Conservation (phyloP, 257 asterid genomes). For the Ilex aquifolium region DNA sequence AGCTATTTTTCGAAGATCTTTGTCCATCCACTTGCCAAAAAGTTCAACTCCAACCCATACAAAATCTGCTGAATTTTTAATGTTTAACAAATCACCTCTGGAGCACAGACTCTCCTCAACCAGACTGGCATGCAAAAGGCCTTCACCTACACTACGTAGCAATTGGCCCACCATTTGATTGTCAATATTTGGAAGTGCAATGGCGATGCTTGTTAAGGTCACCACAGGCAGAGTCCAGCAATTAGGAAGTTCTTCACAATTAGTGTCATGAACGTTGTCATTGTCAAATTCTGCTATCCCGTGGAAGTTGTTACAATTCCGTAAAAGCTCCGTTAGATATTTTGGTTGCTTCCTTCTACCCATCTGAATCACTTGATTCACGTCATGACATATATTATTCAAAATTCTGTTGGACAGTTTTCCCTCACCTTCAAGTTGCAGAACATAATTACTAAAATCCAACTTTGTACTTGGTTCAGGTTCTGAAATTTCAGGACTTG, state of each 20-base stretch:
- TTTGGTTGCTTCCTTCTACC: conserved; percentile 15
- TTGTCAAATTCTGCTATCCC: conserved; percentile 15
- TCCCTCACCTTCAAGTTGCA: conserved; percentile 8
- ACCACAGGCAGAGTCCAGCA: conserved; percentile 22
- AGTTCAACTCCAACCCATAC: conserved; percentile 33
- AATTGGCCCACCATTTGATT: not conserved
- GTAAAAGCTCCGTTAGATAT: conserved; percentile 16
- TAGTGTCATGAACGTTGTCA: not conserved
- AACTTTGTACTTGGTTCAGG: not conserved
- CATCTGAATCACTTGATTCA: conserved; percentile 6
- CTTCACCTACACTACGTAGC: conserved; percentile 24
- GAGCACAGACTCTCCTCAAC: conserved; percentile 20
- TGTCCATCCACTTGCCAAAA: conserved; percentile 26
- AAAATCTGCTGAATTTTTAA: conserved; percentile 31
- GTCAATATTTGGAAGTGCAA: not conserved
- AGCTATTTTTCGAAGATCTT: not conserved
- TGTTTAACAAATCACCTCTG: conserved; percentile 13
- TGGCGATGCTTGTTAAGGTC: conserved; percentile 4
- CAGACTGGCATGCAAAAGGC: conserved; percentile 20
- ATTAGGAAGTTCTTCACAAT: conserved; percentile 10
- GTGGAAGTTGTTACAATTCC: not conserved
- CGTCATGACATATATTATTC: conserved; percentile 1
- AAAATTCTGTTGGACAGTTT: not conserved
- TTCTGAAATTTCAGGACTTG: conserved; percentile 5
- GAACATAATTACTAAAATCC: conserved; percentile 23